Conservation (phyloP, 768 basidiomycete genomes). For the Mycena vitilis region DNA sequence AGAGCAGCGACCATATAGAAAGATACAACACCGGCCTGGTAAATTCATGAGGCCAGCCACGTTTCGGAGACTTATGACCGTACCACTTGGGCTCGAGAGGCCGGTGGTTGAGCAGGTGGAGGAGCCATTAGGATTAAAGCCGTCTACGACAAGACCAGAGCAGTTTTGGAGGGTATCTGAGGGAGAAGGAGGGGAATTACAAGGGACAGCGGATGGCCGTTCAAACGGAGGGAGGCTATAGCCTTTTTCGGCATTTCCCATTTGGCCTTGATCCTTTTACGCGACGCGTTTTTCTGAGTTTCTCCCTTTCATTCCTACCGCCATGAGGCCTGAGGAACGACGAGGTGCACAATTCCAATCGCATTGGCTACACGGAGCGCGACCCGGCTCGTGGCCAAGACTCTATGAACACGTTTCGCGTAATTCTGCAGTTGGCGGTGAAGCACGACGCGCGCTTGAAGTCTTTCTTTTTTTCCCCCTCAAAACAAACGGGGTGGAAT, state of each 20-base stretch:
- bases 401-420: conserved; percentile 93
- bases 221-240: not conserved
- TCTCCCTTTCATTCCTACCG: not conserved
- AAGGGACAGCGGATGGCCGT: conserved; percentile 8
- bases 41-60: not conserved
- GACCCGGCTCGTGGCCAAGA: conserved; percentile 96
- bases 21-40: conserved; percentile 76
- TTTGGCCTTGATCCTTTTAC: no score
- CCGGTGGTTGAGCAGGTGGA: conserved; percentile 43
- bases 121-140: conserved; percentile 39
- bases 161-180: conserved; percentile 12
- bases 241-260: conserved; percentile 1
- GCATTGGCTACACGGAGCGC: conserved; percentile 94
- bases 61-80: conserved; percentile 35
- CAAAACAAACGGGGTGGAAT: conserved; percentile 73
- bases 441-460: conserved; percentile 80
- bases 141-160: not conserved
- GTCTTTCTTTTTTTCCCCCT: conserved; percentile 26
- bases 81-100: conserved; percentile 62
- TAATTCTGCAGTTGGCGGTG: conserved; percentile 92
- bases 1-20: conserved; percentile 94
- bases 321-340: conserved; percentile 34
- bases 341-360: conserved; percentile 57
- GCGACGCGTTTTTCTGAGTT: conserved; percentile 36
- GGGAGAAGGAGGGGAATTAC: not conserved